Conservation (phyloP, 73 alveolate species). For the Tetrahymena elliotti region DNA sequence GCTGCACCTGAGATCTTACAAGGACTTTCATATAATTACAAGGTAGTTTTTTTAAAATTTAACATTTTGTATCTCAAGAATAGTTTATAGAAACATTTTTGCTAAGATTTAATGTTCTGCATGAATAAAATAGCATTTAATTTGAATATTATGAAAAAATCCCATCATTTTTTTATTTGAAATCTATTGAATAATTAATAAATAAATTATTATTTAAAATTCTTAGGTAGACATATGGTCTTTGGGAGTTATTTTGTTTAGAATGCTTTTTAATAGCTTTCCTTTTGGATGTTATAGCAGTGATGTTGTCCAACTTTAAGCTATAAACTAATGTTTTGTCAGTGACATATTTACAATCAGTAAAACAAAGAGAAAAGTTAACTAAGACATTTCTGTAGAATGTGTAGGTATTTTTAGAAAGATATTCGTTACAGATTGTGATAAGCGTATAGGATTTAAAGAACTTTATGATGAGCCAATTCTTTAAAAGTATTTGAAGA, state of each 20-base stretch:
- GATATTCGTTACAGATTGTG: background rate
- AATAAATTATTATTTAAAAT: no score
- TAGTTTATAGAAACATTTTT: background rate
- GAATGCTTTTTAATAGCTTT: background rate
- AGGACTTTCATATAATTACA: background rate
- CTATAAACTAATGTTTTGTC: background rate
- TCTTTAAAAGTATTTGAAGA: background rate
- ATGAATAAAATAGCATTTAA: no score
- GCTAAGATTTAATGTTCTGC: background rate
- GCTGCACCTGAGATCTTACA: background rate
- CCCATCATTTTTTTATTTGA: background rate
- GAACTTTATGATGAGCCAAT: background rate
- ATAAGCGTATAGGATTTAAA: background rate
- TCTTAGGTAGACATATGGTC: background rate
- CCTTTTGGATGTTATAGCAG: background rate
- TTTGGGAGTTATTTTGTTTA: background rate
- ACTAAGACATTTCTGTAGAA: background rate
- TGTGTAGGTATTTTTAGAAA: background rate
- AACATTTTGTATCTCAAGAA: background rate
- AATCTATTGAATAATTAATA: no score
- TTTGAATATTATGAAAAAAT: no score
- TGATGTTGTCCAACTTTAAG: background rate
- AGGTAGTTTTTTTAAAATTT: background rate
- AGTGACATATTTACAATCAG: background rate
- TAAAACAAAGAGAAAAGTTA: background rate